A percentile compares a stretch with the other conserved stretches of the same genome.
These are phyloP conservation scores for Arabidopsis suecica DNA, from an alignment of 345 rosid species.

Conservation along the genomic window DNA sequence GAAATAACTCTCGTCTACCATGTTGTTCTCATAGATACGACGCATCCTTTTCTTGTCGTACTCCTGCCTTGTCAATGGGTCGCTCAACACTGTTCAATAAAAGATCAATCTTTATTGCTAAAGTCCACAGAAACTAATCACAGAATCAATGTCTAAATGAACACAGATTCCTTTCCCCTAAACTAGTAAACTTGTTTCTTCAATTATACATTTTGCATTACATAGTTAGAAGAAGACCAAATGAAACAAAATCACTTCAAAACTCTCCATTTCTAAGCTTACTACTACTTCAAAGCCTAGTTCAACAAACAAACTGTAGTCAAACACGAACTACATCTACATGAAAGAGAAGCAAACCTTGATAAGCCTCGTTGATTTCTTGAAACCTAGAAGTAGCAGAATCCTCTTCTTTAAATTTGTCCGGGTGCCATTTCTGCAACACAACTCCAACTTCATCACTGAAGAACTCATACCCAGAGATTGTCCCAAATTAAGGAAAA, in stretches of 20 bases:
- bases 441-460: constrained; percentile 12
- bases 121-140: not conserved
- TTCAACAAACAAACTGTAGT: not conserved
- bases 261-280: constrained; percentile 8
- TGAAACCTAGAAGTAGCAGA: constrained; percentile 82
- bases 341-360: constrained; percentile 51
- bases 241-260: not conserved
- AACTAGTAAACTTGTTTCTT: not conserved
- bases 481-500: not conserved
- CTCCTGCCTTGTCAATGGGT: constrained; percentile 74
- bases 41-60: constrained; percentile 74
- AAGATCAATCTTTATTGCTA: not conserved
- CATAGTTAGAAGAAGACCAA: not conserved
- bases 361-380: constrained; percentile 97
- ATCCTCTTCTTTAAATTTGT: constrained; percentile 71
- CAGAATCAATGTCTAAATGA: not conserved
- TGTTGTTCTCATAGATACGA: constrained; percentile 60
- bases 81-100: constrained; percentile 67
- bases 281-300: not conserved
- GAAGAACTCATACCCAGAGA: not conserved
- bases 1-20: constrained; percentile 49
- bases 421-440: constrained; percentile 95
- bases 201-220: not conserved
- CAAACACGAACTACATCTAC: not conserved
- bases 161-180: not conserved